These are phyloP conservation scores for Xylariaceae sp. DNA, from an alignment of 2,329 filamentous ascomycete species.

Conservation along the genomic window DNA sequence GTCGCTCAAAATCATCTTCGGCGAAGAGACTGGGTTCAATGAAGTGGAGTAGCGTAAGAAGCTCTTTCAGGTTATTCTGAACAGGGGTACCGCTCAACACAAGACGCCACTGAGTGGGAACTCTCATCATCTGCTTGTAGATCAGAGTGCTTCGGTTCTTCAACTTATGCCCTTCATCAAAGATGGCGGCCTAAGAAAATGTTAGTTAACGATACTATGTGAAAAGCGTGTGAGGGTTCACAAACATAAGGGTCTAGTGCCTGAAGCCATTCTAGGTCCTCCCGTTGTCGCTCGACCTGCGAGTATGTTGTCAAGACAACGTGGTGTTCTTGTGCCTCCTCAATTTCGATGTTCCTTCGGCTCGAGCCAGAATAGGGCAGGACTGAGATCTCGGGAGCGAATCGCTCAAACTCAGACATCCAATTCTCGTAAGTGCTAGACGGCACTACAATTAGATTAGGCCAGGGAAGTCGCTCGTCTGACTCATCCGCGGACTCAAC, in stretches of 20 bases:
- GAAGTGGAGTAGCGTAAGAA: slow-evolving; percentile 89
- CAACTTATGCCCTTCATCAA: slow-evolving; percentile 91
- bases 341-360: slow-evolving; percentile 65
- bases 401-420: slow-evolving; percentile 85
- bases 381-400: slow-evolving; percentile 77
- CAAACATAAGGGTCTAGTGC: slow-evolving; percentile 48
- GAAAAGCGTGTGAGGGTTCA: slow-evolving; percentile 2
- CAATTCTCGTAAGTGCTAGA: slow-evolving; percentile 95
- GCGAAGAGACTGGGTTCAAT: slow-evolving; percentile 86
- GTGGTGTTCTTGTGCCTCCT: slow-evolving; percentile 66
- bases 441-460: slow-evolving; percentile 86
- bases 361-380: slow-evolving; percentile 67
- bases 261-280: slow-evolving; percentile 55
- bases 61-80: slow-evolving; percentile 91
- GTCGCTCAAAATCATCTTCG: slow-evolving; percentile 68
- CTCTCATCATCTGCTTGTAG: slow-evolving; percentile 77
- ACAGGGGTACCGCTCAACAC: slow-evolving; percentile 89
- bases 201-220: slow-evolving; percentile 6
- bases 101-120: slow-evolving; percentile 80
- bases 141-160: slow-evolving; percentile 85
- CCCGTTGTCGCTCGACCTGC: slow-evolving; percentile 54
- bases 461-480: slow-evolving; percentile 54
- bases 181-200: slow-evolving; percentile 61
- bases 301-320: slow-evolving; percentile 64
- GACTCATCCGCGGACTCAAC: slow-evolving; percentile 58